A percentile compares a stretch with the other conserved stretches of the same genome.
These are phyloP conservation scores for Xylariaceae sp. DNA, from an alignment of 2,329 filamentous ascomycete genomes.

Conservation along the genomic window DNA sequence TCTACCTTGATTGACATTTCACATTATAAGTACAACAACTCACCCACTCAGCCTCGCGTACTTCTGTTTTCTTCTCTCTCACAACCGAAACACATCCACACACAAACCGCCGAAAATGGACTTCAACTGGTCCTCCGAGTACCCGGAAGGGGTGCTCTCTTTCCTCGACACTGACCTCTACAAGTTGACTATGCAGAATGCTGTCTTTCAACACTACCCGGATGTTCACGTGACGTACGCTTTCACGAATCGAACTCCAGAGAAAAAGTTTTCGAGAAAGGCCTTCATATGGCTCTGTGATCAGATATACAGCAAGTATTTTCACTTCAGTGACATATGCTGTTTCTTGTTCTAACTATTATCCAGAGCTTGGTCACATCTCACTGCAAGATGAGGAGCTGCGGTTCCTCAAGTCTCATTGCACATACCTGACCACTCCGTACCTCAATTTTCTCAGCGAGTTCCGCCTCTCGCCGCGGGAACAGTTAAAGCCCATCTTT, in stretches of 20 bases:
- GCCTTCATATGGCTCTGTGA: slow-evolving; percentile 86
- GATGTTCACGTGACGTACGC: slow-evolving; percentile 84
- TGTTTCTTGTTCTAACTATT: slow-evolving; percentile 19
- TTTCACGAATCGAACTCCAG: slow-evolving; percentile 93
- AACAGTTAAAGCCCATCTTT: slow-evolving; percentile 80
- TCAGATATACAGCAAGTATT: slow-evolving; percentile 75
- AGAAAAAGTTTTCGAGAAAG: slow-evolving; percentile 85
- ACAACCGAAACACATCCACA: neutral
- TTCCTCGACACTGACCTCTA: slow-evolving; percentile 87
- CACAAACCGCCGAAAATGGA: slow-evolving; percentile 66
- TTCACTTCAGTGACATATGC: slow-evolving; percentile 2
- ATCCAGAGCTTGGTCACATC: slow-evolving; percentile 79
- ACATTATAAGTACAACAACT: neutral
- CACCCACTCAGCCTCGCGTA: no score
- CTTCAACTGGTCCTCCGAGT: slow-evolving; percentile 70
- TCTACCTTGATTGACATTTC: neutral
- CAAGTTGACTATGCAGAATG: slow-evolving; percentile 99
- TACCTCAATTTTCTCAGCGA: slow-evolving; percentile 84
- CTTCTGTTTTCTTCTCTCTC: neutral
- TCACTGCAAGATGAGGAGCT: slow-evolving; percentile 80
- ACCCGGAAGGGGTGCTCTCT: slow-evolving; percentile 79
- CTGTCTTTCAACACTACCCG: slow-evolving; percentile 90
- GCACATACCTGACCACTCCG: slow-evolving; percentile 76
- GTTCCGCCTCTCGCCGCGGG: slow-evolving; percentile 80
- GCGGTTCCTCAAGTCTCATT: slow-evolving; percentile 77